A percentile compares a stretch with the other conserved stretches of the same genome.
These are phyloP conservation scores for Nematodospora anomalae DNA, from an alignment of 1,139 yeast species.

Conservation along the genomic window DNA sequence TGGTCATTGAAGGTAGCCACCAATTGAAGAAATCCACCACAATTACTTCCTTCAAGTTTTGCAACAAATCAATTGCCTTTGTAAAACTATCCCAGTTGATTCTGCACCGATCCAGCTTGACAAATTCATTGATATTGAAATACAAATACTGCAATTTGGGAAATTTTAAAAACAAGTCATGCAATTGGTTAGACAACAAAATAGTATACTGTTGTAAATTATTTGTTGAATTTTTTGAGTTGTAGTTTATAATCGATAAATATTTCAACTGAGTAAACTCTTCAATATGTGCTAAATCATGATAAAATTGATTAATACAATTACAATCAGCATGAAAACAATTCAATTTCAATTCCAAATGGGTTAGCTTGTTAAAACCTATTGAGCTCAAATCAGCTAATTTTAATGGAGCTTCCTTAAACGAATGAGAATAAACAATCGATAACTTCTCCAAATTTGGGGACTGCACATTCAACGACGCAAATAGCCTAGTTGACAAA, in stretches of 20 bases:
- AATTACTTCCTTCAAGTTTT: slow-evolving; percentile 6
- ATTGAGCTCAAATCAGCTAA: slow-evolving; percentile 8
- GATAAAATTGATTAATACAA: slow-evolving; percentile 15
- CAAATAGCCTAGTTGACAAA: slow-evolving; percentile 13
- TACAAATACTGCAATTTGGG: slow-evolving; percentile 10
- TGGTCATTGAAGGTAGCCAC: slow-evolving; percentile 14
- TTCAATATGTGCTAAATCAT: slow-evolving; percentile 10
- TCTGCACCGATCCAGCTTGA: slow-evolving; percentile 9
- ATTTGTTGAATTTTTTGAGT: slow-evolving; percentile 13
- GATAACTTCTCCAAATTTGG: slow-evolving; percentile 13
- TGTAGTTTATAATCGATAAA: slow-evolving; percentile 14
- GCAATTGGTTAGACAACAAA: slow-evolving; percentile 12
- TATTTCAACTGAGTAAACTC: slow-evolving; percentile 12
- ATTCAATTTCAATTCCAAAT: slow-evolving; percentile 15
- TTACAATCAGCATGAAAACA: slow-evolving; percentile 15
- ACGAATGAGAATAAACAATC: slow-evolving; percentile 14
- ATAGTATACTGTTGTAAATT: slow-evolving; percentile 14
- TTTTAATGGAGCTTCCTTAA: slow-evolving; percentile 9
- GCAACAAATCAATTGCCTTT: slow-evolving; percentile 3
- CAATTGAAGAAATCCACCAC: slow-evolving; percentile 17
- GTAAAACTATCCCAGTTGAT: slow-evolving; percentile 12
- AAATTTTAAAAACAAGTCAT: slow-evolving; percentile 10
- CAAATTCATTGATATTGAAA: slow-evolving; percentile 10
- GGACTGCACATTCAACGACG: slow-evolving; percentile 6
- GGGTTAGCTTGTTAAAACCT: slow-evolving; percentile 10